Evolutionary conservation across 495 filamentous ascomycete species (phyloP).

Genomic region (Lophiostoma macrostomum): DNA sequence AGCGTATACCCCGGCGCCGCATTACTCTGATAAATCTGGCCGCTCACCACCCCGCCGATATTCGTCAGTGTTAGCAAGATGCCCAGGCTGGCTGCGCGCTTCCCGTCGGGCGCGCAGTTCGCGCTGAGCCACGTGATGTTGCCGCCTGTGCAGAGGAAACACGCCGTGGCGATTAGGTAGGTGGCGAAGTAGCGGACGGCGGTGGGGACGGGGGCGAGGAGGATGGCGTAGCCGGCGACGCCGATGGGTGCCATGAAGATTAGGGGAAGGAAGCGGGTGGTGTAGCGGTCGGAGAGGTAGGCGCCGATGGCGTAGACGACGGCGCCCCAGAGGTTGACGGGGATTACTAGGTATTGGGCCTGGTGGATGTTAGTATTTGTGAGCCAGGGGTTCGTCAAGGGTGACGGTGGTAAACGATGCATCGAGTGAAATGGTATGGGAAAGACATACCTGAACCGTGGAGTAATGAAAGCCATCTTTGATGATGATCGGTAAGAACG

Average conservation of each 20-base stretch:
- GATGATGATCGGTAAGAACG: slow-evolving; percentile 31
- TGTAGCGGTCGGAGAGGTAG: slow-evolving; percentile 24
- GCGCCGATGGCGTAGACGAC: slow-evolving; percentile 31
- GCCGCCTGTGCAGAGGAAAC: slow-evolving; percentile 32
- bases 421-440: background rate
- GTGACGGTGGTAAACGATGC: background rate
- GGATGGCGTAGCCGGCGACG: slow-evolving; percentile 33
- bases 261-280: slow-evolving; percentile 28
- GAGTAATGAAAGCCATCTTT: slow-evolving; percentile 29
- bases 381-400: background rate
- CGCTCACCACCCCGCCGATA: slow-evolving; percentile 38
- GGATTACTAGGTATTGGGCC: slow-evolving; percentile 32
- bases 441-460: slow-evolving; percentile 16
- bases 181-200: slow-evolving; percentile 33
- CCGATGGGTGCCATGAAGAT: slow-evolving; percentile 30
- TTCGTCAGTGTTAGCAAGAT: slow-evolving; percentile 43
- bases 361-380: background rate
- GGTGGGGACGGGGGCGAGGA: slow-evolving; percentile 15
- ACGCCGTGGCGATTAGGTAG: slow-evolving; percentile 32
- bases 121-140: slow-evolving; percentile 30
- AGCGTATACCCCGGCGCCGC: slow-evolving; percentile 25
- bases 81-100: slow-evolving; percentile 45
- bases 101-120: slow-evolving; percentile 45
- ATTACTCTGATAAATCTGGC: slow-evolving; percentile 31
- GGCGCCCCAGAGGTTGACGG: slow-evolving; percentile 35